Conservation (phyloP, 73 alveolate species). For the Effrenium voratum region DNA sequence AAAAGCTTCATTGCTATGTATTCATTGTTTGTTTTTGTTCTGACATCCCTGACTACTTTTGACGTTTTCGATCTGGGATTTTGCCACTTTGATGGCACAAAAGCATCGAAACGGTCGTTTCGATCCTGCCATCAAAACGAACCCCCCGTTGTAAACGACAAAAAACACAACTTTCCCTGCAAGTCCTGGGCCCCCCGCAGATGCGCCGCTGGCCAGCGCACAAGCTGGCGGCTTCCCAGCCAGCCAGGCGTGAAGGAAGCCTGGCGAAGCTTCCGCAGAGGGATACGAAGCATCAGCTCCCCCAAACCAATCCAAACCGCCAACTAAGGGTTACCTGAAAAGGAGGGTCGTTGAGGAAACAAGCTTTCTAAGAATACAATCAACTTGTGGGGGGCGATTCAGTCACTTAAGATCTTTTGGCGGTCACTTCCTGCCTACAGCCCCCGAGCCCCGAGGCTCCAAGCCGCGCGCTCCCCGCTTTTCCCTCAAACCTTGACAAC, state of each 20-base stretch:
- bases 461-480: neutral
- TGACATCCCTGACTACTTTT: no score
- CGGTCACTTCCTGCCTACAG: neutral
- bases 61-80: no score
- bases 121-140: neutral
- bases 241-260: conserved; percentile 58
- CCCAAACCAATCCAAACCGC: no score
- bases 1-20: no score
- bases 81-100: no score
- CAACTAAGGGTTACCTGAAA: no score
- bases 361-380: no score
- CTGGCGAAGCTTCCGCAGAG: neutral
- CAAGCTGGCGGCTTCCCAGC: conserved; percentile 41
- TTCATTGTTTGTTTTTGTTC: no score
- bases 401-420: neutral
- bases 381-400: no score
- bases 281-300: neutral
- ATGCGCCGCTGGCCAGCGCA: conserved; percentile 65
- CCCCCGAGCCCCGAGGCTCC: neutral
- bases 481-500: neutral
- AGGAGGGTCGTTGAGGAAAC: no score
- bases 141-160: neutral
- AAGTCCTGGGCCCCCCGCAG: neutral
- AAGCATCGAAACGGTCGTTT: no score
- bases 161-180: neutral